Evolutionary conservation across 768 basidiomycete genomes (phyloP), one percentile per base, ranked within the genome.

Genomic region (Leccinum variicolor): DNA sequence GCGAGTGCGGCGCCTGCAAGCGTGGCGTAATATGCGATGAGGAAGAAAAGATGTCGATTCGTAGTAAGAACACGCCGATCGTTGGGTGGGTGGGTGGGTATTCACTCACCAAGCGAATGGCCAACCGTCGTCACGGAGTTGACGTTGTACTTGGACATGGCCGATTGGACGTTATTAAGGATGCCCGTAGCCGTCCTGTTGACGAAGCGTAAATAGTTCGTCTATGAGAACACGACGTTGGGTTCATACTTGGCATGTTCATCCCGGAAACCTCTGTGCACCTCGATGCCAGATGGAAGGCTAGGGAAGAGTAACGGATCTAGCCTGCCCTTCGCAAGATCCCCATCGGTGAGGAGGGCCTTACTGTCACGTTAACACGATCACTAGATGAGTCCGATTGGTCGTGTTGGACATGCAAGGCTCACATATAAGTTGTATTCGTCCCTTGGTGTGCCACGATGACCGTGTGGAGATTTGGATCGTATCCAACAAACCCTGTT

Each of bases 231-330:
- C 39, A 41, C 39, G 11, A 29, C 13, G 17, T 4, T 31, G 14
- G 46, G 28, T 17, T 58, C 76, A 34, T 61, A 82, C 82, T 56
- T 63, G 2, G 79, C 71, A 2, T 84, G 84, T 5, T 71, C 75
- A 0, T 65, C 58, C 14, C 47, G 65, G 61, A 85, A 85, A 1
- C 83, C 84, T 5, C 55, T 53, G 60, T 84, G 83, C 1, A 74
- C 77, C 56, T 73, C 11, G 3, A 84, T 66, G 17, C 54, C 59
- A 2, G 75, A 72, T 46, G 66, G 57, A 14, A 84, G 31, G 0
- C 78, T 79, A 0, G 80, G 81, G 70, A 84, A 85, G 3, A 82
- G 72, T 0, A 70, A 57, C 1, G 75, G 21, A 56, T 79, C 65
- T n/a, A 81, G 64, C 2, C 28, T 52, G 4, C 57, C 57, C 47